Base-by-base conservation (phyloP, 2,329 filamentous ascomycete species). In the Penicillium psychrosexuale region DNA sequence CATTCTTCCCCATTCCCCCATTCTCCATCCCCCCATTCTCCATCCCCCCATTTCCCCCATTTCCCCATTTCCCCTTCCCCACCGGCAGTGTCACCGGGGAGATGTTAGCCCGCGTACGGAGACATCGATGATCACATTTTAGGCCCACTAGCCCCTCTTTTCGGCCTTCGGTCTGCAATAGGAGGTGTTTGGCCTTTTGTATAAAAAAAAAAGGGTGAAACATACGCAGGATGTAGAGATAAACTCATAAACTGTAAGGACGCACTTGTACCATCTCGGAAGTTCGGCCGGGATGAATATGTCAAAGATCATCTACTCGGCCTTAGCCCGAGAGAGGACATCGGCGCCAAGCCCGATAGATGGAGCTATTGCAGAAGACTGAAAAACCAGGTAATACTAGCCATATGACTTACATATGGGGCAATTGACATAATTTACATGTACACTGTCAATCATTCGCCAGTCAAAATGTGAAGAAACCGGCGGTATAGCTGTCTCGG, bases 111-210 rank as follows among this genome's bases (percentile, higher is more conserved):
- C 60, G 60, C 39, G 30, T 44, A 60, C 47, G 22, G 38, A 39
- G 19, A 58, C 51, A 58, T 60, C 51, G 51, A 56, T 55, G 61
- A 61, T 52, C 58, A 57, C 42, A 61, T 52, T 31, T n/a, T 12
- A 17, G 49, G 53, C 37, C 58, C 58, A 57, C 58, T 46, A 37
- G 27, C 49, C 44, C 53, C 39, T 45, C 48, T 30, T 34, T 11
- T 51, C 5, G n/a, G 30, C 40, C 40, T n/a, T 51, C 24, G 37
- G 27, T 8, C 33, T 24, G 40, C 30, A 37, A 27, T 31, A 19
- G 17, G 17, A 15, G 24, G 24, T 9, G 24, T 17, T 43, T 4
- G 12, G 7, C 5, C 7, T 39, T 39, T 22, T 15, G 22, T 7
- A 27, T n/a, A 19, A 19, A 19, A 19, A n/a, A n/a, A 27, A n/a